These are phyloP conservation scores for Debaryomyces hansenii DNA, from an alignment of 805 yeast genomes.

Conservation along the genomic window DNA sequence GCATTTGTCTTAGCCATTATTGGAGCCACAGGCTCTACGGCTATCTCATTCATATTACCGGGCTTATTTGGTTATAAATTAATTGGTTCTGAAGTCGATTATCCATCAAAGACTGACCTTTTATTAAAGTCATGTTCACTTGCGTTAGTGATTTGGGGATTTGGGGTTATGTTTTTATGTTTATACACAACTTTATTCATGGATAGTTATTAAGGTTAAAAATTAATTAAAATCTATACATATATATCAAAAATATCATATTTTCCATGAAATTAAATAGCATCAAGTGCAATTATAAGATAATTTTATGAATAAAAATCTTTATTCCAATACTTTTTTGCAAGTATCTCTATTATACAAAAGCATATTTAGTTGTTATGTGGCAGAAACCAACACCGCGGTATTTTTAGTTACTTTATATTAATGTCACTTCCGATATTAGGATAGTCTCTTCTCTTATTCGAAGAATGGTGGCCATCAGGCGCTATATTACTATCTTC, in stretches of 20 bases:
- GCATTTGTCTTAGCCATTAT: slow-evolving; percentile 83
- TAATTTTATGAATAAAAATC: too few species aligned
- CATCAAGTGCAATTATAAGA: too few species aligned
- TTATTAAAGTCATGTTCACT: slow-evolving; percentile 50
- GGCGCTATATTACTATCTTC: too few species aligned
- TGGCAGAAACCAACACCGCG: too few species aligned
- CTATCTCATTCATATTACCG: slow-evolving; percentile 87
- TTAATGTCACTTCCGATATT: too few species aligned
- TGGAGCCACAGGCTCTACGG: slow-evolving; percentile 91
- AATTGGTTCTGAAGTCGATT: slow-evolving; percentile 48
- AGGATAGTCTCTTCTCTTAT: too few species aligned
- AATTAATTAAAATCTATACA: neutral
- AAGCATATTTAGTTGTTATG: too few species aligned
- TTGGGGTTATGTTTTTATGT: slow-evolving; percentile 69
- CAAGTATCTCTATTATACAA: too few species aligned
- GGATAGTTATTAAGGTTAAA: neutral
- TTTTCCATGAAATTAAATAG: too few species aligned
- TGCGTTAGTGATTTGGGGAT: slow-evolving; percentile 65
- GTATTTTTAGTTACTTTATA: too few species aligned
- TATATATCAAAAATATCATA: neutral
- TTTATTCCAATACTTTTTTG: too few species aligned
- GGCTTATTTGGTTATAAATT: slow-evolving; percentile 82
- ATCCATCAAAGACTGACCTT: slow-evolving; percentile 25
- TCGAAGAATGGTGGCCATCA: too few species aligned
- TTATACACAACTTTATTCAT: slow-evolving; percentile 20